These are phyloP conservation scores for Bremia lactucae DNA, from an alignment of 352 stramenopile species.

Conservation along the genomic window DNA sequence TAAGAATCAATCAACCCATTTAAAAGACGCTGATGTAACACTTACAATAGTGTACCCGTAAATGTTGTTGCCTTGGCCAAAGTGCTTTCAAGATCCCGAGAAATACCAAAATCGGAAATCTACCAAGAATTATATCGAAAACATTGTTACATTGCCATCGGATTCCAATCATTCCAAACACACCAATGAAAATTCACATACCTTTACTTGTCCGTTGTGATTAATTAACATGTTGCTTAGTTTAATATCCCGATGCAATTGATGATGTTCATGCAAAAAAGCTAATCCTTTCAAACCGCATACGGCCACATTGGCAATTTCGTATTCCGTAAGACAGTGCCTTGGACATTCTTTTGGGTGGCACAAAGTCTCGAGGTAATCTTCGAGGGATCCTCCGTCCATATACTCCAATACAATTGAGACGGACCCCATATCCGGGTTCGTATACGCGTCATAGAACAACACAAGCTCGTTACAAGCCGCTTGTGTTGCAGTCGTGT, in stretches of 20 bases:
- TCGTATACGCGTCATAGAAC: constrained; percentile 90
- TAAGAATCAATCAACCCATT: neutral
- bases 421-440: constrained; percentile 73
- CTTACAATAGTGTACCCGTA: constrained; percentile 84
- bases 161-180: neutral
- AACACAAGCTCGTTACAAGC: constrained; percentile 77
- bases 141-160: neutral
- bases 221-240: constrained; percentile 92
- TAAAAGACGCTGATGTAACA: too few species aligned
- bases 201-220: constrained; percentile 60
- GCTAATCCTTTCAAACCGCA: constrained; percentile 73
- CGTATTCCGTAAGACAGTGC: constrained; percentile 38
- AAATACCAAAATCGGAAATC: constrained; percentile 84
- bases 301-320: constrained; percentile 71
- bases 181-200: constrained; percentile 4
- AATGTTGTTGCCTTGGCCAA: constrained; percentile 85
- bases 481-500: constrained; percentile 12
- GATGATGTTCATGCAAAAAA: constrained; percentile 84
- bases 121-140: constrained; percentile 9
- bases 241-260: constrained; percentile 92
- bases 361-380: constrained; percentile 48
- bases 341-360: neutral
- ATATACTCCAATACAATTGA: constrained; percentile 94
- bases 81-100: constrained; percentile 67
- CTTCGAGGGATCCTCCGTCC: constrained; percentile 85